A percentile compares a stretch with the other conserved stretches of the same genome.
These are phyloP conservation scores for Dimocarpus longan DNA, from an alignment of 345 rosid species.

Conservation along the genomic window DNA sequence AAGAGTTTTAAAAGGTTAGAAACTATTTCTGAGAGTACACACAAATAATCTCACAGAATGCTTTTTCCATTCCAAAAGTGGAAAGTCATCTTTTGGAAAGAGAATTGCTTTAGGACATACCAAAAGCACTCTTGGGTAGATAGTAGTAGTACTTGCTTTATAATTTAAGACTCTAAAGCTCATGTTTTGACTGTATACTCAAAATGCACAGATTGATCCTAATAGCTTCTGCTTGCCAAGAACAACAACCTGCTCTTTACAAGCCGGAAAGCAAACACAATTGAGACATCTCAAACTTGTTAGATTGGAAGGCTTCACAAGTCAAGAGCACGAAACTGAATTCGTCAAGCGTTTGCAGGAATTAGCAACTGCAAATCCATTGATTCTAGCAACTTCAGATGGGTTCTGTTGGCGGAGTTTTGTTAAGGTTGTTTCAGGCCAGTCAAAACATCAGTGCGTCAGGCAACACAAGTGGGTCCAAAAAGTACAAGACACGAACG, in stretches of 20 bases:
- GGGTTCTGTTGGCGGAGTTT: slow-evolving; percentile 22
- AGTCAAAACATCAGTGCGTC: slow-evolving; percentile 4
- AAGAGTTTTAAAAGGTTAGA: too few species aligned
- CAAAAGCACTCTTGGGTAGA: too few species aligned
- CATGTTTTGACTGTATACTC: slow-evolving; percentile 36
- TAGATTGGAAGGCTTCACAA: slow-evolving; percentile 48
- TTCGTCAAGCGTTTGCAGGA: slow-evolving; percentile 36
- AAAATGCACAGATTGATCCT: slow-evolving; percentile 48
- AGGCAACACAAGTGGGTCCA: slow-evolving; percentile 5
- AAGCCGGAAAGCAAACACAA: slow-evolving; percentile 35
- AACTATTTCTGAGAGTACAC: too few species aligned
- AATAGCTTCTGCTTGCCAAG: slow-evolving; percentile 28
- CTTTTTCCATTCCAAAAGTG: too few species aligned
- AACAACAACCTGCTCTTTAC: slow-evolving; percentile 11
- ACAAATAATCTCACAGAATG: too few species aligned
- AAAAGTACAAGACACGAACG: slow-evolving; percentile 16
- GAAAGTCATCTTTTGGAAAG: too few species aligned
- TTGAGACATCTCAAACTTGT: slow-evolving; percentile 38
- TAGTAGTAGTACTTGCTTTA: background rate
- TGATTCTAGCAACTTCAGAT: slow-evolving; percentile 30
- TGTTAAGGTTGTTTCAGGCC: background rate
- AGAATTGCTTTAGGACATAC: too few species aligned
- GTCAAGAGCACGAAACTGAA: slow-evolving; percentile 27
- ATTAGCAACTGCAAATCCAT: slow-evolving; percentile 26
- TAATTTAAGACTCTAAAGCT: background rate